A percentile compares a stretch with the other conserved stretches of the same genome.
These are phyloP conservation scores for Sugiyamaella novakii DNA, from an alignment of 1,139 yeast genomes.

Conservation along the genomic window DNA sequence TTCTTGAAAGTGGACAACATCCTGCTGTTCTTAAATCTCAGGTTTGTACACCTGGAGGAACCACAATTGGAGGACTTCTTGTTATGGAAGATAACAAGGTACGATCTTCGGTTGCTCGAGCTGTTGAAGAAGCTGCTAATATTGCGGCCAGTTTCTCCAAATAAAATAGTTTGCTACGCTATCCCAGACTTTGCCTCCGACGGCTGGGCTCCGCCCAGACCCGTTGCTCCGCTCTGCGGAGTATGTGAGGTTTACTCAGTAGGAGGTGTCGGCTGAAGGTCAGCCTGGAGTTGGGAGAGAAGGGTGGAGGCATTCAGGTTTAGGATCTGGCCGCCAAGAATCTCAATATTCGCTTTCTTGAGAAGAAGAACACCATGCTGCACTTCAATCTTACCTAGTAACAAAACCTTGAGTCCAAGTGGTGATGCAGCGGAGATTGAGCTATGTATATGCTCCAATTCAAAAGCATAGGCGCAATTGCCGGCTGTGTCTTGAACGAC, in stretches of 20 bases:
- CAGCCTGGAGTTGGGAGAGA: neutral
- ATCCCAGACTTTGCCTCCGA: constrained; percentile 11
- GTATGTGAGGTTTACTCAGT: neutral
- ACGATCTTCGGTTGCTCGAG: constrained; percentile 82
- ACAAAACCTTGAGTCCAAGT: constrained; percentile 22
- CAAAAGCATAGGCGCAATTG: constrained; percentile 34
- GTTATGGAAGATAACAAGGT: constrained; percentile 91
- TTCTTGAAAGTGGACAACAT: constrained; percentile 70
- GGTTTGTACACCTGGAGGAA: constrained; percentile 98
- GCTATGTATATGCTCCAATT: constrained; percentile 20
- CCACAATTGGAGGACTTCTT: constrained; percentile 93
- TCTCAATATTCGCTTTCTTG: constrained; percentile 13
- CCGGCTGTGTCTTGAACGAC: constrained; percentile 33
- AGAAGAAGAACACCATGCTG: constrained; percentile 33
- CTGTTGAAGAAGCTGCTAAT: constrained; percentile 86
- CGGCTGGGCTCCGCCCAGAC: constrained; percentile 9
- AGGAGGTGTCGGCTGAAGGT: neutral
- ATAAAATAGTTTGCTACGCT: constrained; percentile 16
- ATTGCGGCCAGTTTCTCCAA: constrained; percentile 70
- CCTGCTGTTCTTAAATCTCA: constrained; percentile 90
- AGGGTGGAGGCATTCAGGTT: constrained; percentile 2
- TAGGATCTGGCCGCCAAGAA: constrained; percentile 25
- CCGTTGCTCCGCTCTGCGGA: constrained; percentile 2
- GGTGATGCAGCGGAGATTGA: constrained; percentile 19
- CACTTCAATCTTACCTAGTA: constrained; percentile 12